Percentiles rank a stretch among this genome's conserved stretches.
These are phyloP conservation scores for Straminergon stramineum DNA, from an alignment of 225 moss, liverwort and hornwort species.

Conservation along the genomic window DNA sequence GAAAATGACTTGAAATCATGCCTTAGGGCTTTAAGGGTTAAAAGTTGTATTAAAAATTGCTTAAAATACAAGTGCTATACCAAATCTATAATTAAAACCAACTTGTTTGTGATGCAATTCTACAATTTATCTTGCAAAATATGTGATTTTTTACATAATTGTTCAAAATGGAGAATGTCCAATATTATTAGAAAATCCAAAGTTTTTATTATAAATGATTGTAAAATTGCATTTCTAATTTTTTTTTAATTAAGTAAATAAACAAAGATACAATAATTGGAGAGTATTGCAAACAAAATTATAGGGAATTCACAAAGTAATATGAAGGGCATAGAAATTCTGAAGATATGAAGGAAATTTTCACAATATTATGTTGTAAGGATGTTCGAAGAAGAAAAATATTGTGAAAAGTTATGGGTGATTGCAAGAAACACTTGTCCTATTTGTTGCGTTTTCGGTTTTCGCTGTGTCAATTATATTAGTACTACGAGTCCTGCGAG, in stretches of 20 bases:
- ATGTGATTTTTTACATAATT: not conserved
- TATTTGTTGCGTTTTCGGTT: too few species aligned
- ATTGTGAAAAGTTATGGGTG: not conserved
- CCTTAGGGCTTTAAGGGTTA: too few species aligned
- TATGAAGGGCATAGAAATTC: not conserved
- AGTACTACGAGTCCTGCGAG: too few species aligned
- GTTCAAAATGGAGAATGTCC: too few species aligned
- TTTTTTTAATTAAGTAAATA: not conserved
- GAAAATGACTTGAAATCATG: too few species aligned
- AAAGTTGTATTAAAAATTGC: not conserved
- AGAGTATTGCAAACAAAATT: not conserved
- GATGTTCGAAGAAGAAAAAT: not conserved
- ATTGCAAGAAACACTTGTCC: too few species aligned
- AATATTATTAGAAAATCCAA: not conserved
- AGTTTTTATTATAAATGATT: not conserved
- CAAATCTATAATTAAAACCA: not conserved
- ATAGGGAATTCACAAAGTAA: fast-evolving
- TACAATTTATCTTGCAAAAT: fast-evolving
- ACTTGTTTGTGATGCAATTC: not conserved
- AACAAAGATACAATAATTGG: too few species aligned
- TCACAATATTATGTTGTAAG: not conserved
- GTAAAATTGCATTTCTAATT: not conserved
- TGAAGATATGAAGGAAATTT: not conserved
- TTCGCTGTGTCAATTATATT: too few species aligned
- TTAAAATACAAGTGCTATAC: not conserved